phyloP scores from a whole-genome alignment of 495 filamentous ascomycete genomes.

The Bathelium albidoporum region DNA sequence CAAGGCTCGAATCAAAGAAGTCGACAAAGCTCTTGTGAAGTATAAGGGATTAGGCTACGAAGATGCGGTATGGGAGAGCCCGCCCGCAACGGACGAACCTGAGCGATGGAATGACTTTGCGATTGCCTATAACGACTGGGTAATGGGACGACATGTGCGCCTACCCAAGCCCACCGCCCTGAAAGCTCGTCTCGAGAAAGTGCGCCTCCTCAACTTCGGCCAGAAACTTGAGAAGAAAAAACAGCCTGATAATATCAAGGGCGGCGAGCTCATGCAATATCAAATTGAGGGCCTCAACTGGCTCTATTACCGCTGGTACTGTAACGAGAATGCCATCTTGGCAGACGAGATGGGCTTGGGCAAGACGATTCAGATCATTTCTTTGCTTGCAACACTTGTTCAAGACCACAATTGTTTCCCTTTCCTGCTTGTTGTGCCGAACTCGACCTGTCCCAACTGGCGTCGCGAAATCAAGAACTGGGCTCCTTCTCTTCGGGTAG shows the following conservation, averaged over 20 bases:
- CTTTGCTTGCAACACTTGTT: slow-evolving; percentile 59
- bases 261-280: slow-evolving; percentile 84
- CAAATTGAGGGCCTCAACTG: slow-evolving; percentile 92
- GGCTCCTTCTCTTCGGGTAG: slow-evolving; percentile 75
- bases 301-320: slow-evolving; percentile 86
- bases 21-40: slow-evolving; percentile 68
- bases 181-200: slow-evolving; percentile 49
- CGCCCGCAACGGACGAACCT: slow-evolving; percentile 55
- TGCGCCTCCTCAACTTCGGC: slow-evolving; percentile 55
- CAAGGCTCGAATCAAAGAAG: slow-evolving; percentile 53
- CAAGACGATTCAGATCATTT: slow-evolving; percentile 93
- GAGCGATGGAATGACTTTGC: slow-evolving; percentile 74
- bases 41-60: slow-evolving; percentile 95
- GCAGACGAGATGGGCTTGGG: slow-evolving; percentile 99
- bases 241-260: slow-evolving; percentile 63
- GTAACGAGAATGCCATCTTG: slow-evolving; percentile 76
- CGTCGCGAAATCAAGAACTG: slow-evolving; percentile 91
- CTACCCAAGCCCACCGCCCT: slow-evolving; percentile 43
- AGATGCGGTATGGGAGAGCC: slow-evolving; percentile 78
- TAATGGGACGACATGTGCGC: slow-evolving; percentile 61
- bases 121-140: slow-evolving; percentile 72
- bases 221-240: slow-evolving; percentile 51
- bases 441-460: slow-evolving; percentile 94
- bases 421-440: slow-evolving; percentile 87
- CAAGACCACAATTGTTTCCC: slow-evolving; percentile 73